phyloP scores from a whole-genome alignment of 345 rosid species.

The Hypericum perforatum region DNA sequence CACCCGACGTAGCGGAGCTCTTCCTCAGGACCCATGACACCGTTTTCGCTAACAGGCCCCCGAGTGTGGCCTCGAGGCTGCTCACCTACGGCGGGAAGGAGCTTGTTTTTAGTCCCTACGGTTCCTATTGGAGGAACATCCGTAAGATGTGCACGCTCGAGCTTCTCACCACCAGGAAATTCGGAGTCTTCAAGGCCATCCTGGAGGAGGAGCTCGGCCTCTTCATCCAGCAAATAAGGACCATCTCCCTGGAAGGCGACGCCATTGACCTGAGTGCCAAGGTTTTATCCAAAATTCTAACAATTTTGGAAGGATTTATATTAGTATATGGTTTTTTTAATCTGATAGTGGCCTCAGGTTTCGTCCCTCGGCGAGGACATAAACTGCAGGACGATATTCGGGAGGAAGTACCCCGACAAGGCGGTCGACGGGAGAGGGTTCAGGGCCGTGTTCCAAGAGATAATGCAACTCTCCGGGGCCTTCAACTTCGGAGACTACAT shows the following conservation, averaged over 20 bases:
- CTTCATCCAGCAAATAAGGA: slow-evolving; percentile 17
- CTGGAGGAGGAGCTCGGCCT: slow-evolving; percentile 28
- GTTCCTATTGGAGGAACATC: too few species aligned
- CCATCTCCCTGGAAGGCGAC: slow-evolving; percentile 3
- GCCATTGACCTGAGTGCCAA: slow-evolving; percentile 31
- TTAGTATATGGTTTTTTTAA: too few species aligned
- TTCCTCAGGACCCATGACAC: too few species aligned
- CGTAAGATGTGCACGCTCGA: too few species aligned
- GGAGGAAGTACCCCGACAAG: too few species aligned
- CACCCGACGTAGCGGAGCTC: slow-evolving; percentile 35
- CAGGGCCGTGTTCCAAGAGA: slow-evolving; percentile 29
- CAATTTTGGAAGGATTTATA: too few species aligned
- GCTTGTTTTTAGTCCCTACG: too few species aligned
- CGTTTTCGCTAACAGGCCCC: slow-evolving; percentile 31
- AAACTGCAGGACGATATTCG: slow-evolving; percentile 42
- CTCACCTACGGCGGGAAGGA: slow-evolving; percentile 23
- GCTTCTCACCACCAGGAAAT: slow-evolving; percentile 25
- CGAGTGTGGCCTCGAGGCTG: slow-evolving; percentile 12
- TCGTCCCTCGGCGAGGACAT: slow-evolving; percentile 21
- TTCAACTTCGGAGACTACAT: too few species aligned
- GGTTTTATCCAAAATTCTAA: too few species aligned
- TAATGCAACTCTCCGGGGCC: too few species aligned
- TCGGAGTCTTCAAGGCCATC: slow-evolving; percentile 20
- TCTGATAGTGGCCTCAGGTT: too few species aligned
- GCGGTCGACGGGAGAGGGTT: slow-evolving; percentile 33